Base-by-base conservation (phyloP, 163 green algal species). In the Volvox carteri region DNA sequence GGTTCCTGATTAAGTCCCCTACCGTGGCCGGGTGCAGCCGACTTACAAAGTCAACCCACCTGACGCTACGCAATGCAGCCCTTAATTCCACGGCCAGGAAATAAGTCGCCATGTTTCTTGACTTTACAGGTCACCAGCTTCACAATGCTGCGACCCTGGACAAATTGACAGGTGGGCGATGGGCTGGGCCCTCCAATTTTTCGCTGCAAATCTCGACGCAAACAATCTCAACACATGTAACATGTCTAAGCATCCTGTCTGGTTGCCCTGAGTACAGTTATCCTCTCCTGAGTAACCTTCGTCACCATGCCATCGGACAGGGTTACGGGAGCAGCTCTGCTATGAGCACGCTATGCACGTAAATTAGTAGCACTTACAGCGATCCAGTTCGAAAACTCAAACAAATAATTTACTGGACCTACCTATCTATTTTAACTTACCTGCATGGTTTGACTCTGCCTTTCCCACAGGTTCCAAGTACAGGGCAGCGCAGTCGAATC, bases 401-500 rank as follows among this genome's bases (percentile, higher is more conserved):
- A n/a, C n/a, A n/a, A n/a, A n/a, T n/a, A n/a, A n/a, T n/a, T n/a
- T n/a, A n/a, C n/a, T n/a, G n/a, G n/a, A n/a, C n/a, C n/a, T n/a
- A n/a, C n/a, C n/a, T n/a, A n/a, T n/a, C n/a, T n/a, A n/a, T n/a
- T n/a, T n/a, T n/a, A n/a, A n/a, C n/a, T n/a, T n/a, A n/a, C n/a
- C n/a, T n/a, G n/a, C n/a, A n/a, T n/a, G n/a, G n/a, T n/a, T n/a
- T n/a, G n/a, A n/a, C n/a, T n/a, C n/a, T n/a, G n/a, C n/a, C n/a
- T 3, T 28, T 58, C 23, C 1, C 28, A 12, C 78, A 86, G 78
- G 28, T 76, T 46, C 78, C 78, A 86, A 86, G 42, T 86, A 9
- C 56, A 86, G 33, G 58, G 58, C 25, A 48, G 56, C 28, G 78
- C 28, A 16, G 8, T 86, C 39, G 78, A 86, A 60, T 75, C 78